Evolutionary conservation across 2,329 filamentous ascomycete species (phyloP), one percentile per base, ranked within the genome.

Genomic region (Cladorrhinum sp.): DNA sequence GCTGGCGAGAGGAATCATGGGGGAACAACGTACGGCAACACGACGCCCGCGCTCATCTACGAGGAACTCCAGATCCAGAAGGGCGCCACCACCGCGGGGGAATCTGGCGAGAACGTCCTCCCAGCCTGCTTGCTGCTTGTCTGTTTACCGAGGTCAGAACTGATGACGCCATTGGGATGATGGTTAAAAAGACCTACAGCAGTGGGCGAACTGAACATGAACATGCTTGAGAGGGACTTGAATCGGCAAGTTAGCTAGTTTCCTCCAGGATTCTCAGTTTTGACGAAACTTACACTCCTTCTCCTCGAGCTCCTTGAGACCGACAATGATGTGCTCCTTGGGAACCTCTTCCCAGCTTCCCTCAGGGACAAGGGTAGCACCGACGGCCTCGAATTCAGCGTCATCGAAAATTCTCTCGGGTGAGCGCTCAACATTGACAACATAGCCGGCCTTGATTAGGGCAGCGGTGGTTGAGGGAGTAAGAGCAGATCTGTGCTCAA

Each of bases 51-150:
- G 81, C 65, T 87, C 84, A 67, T 96, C 68, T 48, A 68, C 89
- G 42, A 97, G 80, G 73, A 96, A 97, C 73, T 96, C 93, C 39
- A 97, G 83, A 70, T 97, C 93, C 62, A 92, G 85, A 14, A 97
- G 84, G 0, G 85, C 88, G 67, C 91, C 91, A 58, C 86, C 86
- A 61, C 91, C 92, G 23, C 86, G 83, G 26, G 89, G 83, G 74
- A 92, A 97, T 59, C 93, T 84, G 60, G 86, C 82, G n/a, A 96
- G 85, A 5, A 92, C 90, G 48, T 84, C 82, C 61, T 91, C 85
- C 91, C 91, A 96, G 26, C 88, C 89, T 26, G 78, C 85, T 76
- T 95, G 91, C 67, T 84, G 77, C 82, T 92, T 92, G 79, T 87
- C 67, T 69, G 57, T 23, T 49, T 24, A 26, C 49, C 6, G 18